phyloP scores from a whole-genome alignment of 1,139 yeast genomes.

The Arxiozyma slooffiae region DNA sequence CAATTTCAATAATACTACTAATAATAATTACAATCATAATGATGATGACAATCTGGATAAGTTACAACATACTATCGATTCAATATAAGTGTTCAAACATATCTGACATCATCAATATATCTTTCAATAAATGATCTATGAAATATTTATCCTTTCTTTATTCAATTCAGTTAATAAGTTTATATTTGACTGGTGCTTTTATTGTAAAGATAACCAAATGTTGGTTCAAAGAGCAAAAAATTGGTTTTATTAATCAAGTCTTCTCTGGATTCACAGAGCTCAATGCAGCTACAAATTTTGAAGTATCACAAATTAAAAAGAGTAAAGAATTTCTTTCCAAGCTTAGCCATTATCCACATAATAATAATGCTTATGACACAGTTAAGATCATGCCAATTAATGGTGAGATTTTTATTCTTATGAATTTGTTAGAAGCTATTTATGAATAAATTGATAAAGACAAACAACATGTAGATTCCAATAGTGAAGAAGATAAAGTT shows the following conservation, averaged over 20 bases:
- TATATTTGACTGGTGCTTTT: constrained; percentile 24
- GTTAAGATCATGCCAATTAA: constrained; percentile 10
- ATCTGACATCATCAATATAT: constrained; percentile 10
- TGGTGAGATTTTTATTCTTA: constrained; percentile 15
- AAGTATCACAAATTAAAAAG: constrained; percentile 6
- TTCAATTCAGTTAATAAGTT: constrained; percentile 21
- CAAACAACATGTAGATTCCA: background rate
- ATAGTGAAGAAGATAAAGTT: constrained; percentile 8
- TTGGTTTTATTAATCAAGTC: constrained; percentile 22
- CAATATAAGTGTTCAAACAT: constrained; percentile 12
- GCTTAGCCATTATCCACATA: background rate
- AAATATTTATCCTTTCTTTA: constrained; percentile 10
- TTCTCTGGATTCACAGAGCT: constrained; percentile 5
- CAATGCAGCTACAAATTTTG: background rate
- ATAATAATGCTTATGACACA: background rate
- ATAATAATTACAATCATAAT: no score
- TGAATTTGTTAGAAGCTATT: constrained; percentile 4
- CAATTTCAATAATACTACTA: no score
- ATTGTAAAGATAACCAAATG: background rate
- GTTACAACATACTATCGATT: constrained; percentile 1
- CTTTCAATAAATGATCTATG: constrained; percentile 10
- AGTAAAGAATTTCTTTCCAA: constrained; percentile 9
- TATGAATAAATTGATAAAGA: constrained; percentile 2
- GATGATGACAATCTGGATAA: background rate
- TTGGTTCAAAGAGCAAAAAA: constrained; percentile 10